Evolutionary conservation across 1,284 basidiomycete species (phyloP).

Genomic region (Trichosporon ovoides): DNA sequence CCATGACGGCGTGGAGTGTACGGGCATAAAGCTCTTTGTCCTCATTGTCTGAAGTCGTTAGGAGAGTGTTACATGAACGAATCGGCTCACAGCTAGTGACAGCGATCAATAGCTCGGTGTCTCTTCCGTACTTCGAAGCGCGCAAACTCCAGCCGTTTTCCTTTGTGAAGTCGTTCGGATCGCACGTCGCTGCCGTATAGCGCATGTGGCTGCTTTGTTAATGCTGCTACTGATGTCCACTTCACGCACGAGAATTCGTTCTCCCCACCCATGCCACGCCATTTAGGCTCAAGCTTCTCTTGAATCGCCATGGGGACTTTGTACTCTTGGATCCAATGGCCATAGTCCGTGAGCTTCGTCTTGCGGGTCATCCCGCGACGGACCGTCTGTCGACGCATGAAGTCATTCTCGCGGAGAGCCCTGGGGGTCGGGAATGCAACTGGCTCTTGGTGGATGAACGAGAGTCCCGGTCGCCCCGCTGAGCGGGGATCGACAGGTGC

Average conservation of each 20-base stretch:
- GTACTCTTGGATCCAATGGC: conserved; percentile 83
- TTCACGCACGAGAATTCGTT: conserved; percentile 20
- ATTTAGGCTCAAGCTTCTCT: conserved; percentile 79
- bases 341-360: conserved; percentile 74
- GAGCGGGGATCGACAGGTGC: background rate
- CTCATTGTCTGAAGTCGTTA: conserved; percentile 51
- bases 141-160: conserved; percentile 75
- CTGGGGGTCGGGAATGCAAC: conserved; percentile 6
- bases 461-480: background rate
- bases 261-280: conserved; percentile 45
- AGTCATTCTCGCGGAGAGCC: conserved; percentile 40
- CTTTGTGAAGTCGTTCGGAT: conserved; percentile 86
- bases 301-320: conserved; percentile 78
- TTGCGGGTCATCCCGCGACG: conserved; percentile 79
- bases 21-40: conserved; percentile 91
- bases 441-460: background rate
- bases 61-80: background rate
- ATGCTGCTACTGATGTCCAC: background rate
- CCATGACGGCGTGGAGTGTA: conserved; percentile 90
- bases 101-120: conserved; percentile 89
- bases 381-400: conserved; percentile 71
- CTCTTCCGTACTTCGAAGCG: conserved; percentile 74
- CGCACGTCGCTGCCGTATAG: conserved; percentile 86
- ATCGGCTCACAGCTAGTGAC: conserved; percentile 60
- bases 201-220: conserved; percentile 61